Conservation (phyloP, 1,139 yeast species). For the Kluyveromyces sp. region DNA sequence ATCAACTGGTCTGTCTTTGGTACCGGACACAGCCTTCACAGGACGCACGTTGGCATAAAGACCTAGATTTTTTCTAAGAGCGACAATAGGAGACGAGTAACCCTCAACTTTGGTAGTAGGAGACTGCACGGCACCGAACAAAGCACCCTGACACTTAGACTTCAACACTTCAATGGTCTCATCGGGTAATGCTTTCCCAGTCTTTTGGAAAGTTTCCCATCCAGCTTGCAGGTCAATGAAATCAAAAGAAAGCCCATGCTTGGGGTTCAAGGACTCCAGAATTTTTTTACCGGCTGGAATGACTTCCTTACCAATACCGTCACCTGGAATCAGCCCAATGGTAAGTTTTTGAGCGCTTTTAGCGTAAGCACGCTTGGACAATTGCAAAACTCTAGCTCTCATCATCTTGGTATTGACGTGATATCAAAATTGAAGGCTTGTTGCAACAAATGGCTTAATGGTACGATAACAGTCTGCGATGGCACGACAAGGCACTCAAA, state of each 20-base stretch:
- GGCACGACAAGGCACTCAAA: background rate
- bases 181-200: slow-evolving; percentile 94
- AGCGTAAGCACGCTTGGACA: slow-evolving; percentile 23
- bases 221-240: slow-evolving; percentile 91
- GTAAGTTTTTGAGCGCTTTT: slow-evolving; percentile 25
- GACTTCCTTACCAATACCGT: slow-evolving; percentile 96
- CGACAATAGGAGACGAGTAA: slow-evolving; percentile 96
- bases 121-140: slow-evolving; percentile 95
- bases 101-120: slow-evolving; percentile 93
- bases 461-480: no score
- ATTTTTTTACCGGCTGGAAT: slow-evolving; percentile 90
- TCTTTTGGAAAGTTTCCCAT: slow-evolving; percentile 81
- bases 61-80: slow-evolving; percentile 89
- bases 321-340: slow-evolving; percentile 83
- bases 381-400: slow-evolving; percentile 21
- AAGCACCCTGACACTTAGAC: slow-evolving; percentile 88
- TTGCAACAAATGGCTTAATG: no score
- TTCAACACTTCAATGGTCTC: slow-evolving; percentile 77
- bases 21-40: slow-evolving; percentile 83
- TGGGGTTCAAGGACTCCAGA: slow-evolving; percentile 70
- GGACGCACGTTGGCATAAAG: slow-evolving; percentile 96
- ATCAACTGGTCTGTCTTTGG: slow-evolving; percentile 77
- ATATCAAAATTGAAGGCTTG: background rate
- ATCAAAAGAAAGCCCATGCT: slow-evolving; percentile 71
- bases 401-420: no score